These are phyloP conservation scores for Physcomitrium patens DNA, from an alignment of 225 moss, liverwort and hornwort species.

Conservation along the genomic window DNA sequence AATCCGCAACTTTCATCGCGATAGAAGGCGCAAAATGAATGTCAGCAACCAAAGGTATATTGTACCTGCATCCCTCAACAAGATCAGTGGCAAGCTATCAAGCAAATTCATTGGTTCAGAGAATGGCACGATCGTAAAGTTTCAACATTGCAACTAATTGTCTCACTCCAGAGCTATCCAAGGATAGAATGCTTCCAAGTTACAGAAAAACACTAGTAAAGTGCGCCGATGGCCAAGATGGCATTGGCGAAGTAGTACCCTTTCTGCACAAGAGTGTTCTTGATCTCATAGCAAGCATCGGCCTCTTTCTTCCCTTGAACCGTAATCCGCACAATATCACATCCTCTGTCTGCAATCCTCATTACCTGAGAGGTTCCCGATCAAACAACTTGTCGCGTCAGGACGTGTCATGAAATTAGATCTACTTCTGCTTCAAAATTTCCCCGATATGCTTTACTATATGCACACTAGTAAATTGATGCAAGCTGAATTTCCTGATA, in stretches of 20 bases:
- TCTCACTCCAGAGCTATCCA: not conserved
- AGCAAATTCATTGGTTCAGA: not conserved
- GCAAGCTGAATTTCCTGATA: constrained; percentile 1
- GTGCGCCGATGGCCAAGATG: constrained; percentile 14
- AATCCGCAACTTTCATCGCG: constrained; percentile 93
- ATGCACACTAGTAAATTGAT: not conserved
- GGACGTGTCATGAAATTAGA: not conserved
- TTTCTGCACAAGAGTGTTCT: constrained; percentile 93
- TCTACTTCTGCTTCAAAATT: not conserved
- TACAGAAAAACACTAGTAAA: not conserved
- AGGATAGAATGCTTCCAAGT: not conserved
- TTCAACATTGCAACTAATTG: not conserved
- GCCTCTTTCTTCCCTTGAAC: constrained; percentile 96
- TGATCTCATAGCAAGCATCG: constrained; percentile 88
- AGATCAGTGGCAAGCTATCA: constrained; percentile 20
- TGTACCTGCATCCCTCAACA: constrained; percentile 60
- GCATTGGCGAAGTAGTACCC: constrained; percentile 55
- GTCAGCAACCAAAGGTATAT: constrained; percentile 88
- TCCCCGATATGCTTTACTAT: not conserved
- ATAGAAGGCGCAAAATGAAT: constrained; percentile 94
- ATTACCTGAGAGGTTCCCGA: constrained; percentile 69
- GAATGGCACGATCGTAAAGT: not conserved
- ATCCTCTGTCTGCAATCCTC: constrained; percentile 87
- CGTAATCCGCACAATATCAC: constrained; percentile 94
- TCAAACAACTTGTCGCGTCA: constrained; percentile 25